Percentiles rank a stretch among this genome's conserved stretches.
Evolutionary conservation across 2,329 filamentous ascomycete species (phyloP).

Genomic region (Thyridium curvatum): DNA sequence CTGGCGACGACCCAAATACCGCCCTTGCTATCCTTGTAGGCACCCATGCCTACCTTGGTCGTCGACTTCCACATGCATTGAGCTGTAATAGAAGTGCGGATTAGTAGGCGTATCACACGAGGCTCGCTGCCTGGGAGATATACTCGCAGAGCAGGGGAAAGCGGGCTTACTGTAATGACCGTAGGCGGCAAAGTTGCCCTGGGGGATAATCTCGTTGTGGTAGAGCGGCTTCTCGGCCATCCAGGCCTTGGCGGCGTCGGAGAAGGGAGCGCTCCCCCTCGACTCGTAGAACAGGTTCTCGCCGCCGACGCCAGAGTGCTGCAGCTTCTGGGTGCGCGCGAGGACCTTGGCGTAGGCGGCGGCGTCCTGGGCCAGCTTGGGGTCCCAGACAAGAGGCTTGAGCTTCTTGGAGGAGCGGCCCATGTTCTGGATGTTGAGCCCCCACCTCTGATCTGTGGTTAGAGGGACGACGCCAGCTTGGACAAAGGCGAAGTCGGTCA

Average conservation of each 20-base stretch:
- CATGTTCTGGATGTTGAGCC: slow-evolving; percentile 18
- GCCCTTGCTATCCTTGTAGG: slow-evolving; percentile 3
- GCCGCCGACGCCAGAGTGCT: slow-evolving; percentile 21
- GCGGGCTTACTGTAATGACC: slow-evolving; percentile 25
- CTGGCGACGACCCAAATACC: slow-evolving; percentile 5
- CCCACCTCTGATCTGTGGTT: slow-evolving; percentile 15
- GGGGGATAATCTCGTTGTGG: slow-evolving; percentile 22
- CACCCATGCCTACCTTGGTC: slow-evolving; percentile 3
- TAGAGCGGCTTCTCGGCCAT: slow-evolving; percentile 23
- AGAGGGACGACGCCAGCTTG: neutral
- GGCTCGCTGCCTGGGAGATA: too few species aligned
- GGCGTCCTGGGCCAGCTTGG: slow-evolving; percentile 17
- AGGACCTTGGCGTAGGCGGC: slow-evolving; percentile 20
- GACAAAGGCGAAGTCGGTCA: too few species aligned
- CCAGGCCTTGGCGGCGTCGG: slow-evolving; percentile 22
- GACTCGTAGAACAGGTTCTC: slow-evolving; percentile 23
- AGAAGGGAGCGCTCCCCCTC: slow-evolving; percentile 8
- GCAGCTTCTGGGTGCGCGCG: slow-evolving; percentile 16
- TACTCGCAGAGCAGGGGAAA: neutral
- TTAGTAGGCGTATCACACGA: neutral
- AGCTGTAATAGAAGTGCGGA: slow-evolving; percentile 11
- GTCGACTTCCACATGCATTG: slow-evolving; percentile 19
- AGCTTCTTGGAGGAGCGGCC: slow-evolving; percentile 17
- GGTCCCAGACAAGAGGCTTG: slow-evolving; percentile 19
- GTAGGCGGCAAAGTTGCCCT: slow-evolving; percentile 23